phyloP scores from a whole-genome alignment of 768 basidiomycete genomes.

The Lactifluus pinguis region DNA sequence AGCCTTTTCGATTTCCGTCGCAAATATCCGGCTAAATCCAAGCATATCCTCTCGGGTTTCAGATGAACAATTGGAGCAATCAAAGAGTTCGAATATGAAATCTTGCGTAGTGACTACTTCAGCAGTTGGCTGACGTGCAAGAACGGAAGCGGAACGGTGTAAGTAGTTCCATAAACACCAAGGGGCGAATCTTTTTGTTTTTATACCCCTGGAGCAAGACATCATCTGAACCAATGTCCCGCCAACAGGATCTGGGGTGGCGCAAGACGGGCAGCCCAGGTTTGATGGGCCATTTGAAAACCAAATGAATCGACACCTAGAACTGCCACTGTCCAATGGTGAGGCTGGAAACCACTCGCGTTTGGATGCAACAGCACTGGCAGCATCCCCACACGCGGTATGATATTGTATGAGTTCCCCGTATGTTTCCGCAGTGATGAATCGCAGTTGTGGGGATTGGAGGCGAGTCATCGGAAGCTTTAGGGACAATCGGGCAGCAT shows the following conservation, averaged over 20 bases:
- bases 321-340: not conserved
- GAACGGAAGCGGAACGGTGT: not conserved
- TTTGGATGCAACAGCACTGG: not conserved
- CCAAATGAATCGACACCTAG: too few species aligned
- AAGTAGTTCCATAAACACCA: not conserved
- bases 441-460: not conserved
- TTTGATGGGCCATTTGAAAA: too few species aligned
- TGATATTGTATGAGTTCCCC: not conserved
- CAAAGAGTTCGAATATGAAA: not conserved
- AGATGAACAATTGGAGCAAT: not conserved
- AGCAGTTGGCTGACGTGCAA: not conserved
- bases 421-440: not conserved
- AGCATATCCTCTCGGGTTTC: not conserved
- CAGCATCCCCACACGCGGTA: not conserved
- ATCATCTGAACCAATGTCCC: too few species aligned
- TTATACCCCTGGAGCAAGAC: too few species aligned
- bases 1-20: not conserved
- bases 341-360: not conserved
- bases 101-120: not conserved
- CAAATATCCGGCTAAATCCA: not conserved
- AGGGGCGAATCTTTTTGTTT: not conserved
- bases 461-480: not conserved
- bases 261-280: too few species aligned
- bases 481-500: conserved; percentile 1
- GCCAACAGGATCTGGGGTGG: not conserved